Evolutionary conservation across 2,329 filamentous ascomycete species (phyloP).

Genomic region (Calonectria naviculata): DNA sequence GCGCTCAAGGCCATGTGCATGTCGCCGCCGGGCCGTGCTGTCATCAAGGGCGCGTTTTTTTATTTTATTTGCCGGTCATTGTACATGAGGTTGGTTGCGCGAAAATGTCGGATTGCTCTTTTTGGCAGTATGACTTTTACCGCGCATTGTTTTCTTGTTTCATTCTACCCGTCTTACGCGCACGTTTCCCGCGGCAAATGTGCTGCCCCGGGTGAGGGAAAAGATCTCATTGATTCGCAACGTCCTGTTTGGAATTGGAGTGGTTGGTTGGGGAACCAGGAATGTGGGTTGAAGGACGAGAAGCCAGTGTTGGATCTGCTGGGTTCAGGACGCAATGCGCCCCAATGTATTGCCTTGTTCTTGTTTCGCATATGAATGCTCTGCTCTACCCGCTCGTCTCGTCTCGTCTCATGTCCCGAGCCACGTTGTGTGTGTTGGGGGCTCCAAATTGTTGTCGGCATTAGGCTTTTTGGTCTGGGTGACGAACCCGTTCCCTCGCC

Average conservation of each 20-base stretch:
- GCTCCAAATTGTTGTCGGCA: background rate
- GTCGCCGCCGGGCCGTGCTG: conserved; percentile 9
- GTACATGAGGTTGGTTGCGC: background rate
- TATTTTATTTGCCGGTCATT: conserved; percentile 1
- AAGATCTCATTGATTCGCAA: background rate
- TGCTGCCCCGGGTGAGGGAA: background rate
- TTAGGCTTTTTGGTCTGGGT: background rate
- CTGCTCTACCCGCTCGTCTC: background rate
- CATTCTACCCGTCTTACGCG: background rate
- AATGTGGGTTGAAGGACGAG: background rate
- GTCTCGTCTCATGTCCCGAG: background rate
- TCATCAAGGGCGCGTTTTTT: conserved; percentile 14
- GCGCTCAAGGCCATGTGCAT: conserved; percentile 9
- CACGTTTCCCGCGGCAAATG: background rate
- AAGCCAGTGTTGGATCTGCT: background rate
- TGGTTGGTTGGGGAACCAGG: background rate
- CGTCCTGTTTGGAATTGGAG: background rate
- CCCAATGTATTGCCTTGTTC: background rate
- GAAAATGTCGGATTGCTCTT: background rate
- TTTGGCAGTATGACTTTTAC: background rate
- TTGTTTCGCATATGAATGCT: background rate
- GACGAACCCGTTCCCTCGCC: background rate
- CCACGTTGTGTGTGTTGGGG: background rate
- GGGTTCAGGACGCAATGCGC: background rate
- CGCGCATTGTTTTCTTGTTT: background rate